Evolutionary conservation across 179 eudicot genomes (phyloP).

Genomic region (Carnegiea gigantea): DNA sequence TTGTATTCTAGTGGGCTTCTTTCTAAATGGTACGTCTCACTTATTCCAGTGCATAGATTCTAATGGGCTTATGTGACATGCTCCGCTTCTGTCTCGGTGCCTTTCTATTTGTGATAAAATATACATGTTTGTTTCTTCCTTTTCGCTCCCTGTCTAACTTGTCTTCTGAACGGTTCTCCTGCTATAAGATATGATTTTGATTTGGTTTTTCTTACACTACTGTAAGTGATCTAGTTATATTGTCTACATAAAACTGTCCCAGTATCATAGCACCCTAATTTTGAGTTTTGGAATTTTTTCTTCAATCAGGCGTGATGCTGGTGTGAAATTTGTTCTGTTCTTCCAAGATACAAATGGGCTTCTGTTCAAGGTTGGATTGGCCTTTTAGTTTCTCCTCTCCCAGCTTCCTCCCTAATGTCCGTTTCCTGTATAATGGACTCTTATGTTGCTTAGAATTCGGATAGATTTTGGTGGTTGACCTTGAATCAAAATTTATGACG

Average conservation of each 20-base stretch:
- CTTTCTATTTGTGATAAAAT: not conserved
- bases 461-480: not conserved
- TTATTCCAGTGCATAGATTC: not conserved
- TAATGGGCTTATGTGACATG: not conserved
- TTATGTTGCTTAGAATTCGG: not conserved
- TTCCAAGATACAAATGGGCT: slow-evolving; percentile 99
- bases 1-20: slow-evolving; percentile 78
- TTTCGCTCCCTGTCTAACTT: not conserved
- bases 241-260: not conserved
- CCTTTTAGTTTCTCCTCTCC: slow-evolving; percentile 2
- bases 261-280: not conserved
- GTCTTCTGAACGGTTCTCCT: not conserved
- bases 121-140: not conserved
- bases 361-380: slow-evolving; percentile 75
- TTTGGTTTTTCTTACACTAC: not conserved
- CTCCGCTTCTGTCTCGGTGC: not conserved
- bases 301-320: slow-evolving; percentile 70
- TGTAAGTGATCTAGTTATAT: not conserved
- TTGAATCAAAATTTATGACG: not conserved
- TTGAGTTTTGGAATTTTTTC: slow-evolving; percentile 7
- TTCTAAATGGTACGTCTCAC: slow-evolving; percentile 54
- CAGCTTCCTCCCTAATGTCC: not conserved
- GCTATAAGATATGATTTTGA: not conserved
- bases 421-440: not conserved
- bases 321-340: slow-evolving; percentile 88